Conservation (phyloP, 164 flowering plant genomes). For the Kingdonia uniflora region DNA sequence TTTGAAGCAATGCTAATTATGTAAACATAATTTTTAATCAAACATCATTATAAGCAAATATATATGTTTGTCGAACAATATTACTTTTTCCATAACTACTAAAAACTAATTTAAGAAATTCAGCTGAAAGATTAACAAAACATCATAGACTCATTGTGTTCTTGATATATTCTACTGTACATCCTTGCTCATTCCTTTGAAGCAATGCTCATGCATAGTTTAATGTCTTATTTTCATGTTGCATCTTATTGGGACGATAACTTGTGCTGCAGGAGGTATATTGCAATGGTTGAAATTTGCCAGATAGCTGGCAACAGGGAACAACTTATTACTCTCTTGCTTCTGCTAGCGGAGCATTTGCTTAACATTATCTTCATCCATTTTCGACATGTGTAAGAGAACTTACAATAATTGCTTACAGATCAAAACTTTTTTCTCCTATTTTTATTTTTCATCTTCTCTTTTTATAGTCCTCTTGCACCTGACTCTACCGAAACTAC, state of each 20-base stretch:
- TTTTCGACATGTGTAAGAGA: constrained; percentile 60
- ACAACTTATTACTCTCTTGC: constrained; percentile 53
- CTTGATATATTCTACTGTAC: too few relatives aligned
- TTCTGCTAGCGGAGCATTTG: constrained; percentile 67
- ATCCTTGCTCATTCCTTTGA: too few relatives aligned
- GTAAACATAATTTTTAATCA: too few relatives aligned
- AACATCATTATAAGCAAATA: too few relatives aligned
- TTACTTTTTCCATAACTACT: too few relatives aligned
- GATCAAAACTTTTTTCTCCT: neutral
- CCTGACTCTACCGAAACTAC: constrained; percentile 17
- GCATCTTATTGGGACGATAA: neutral
- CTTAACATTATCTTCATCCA: constrained; percentile 65
- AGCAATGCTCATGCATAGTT: too few relatives aligned
- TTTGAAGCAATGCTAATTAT: too few relatives aligned
- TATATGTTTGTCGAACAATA: too few relatives aligned
- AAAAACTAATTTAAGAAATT: too few relatives aligned
- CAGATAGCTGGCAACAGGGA: constrained; percentile 63
- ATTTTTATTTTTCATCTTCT: neutral
- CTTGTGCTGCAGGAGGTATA: constrained; percentile 55
- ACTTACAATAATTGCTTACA: neutral
- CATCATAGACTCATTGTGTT: too few relatives aligned
- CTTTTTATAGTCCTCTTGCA: constrained; percentile 18
- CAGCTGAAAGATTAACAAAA: too few relatives aligned
- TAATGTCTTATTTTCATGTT: too few relatives aligned
- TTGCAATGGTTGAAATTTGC: constrained; percentile 95